Evolutionary conservation across 2,329 filamentous ascomycete genomes (phyloP), one percentile per base, ranked within the genome.

Genomic region (Onygenales sp.): DNA sequence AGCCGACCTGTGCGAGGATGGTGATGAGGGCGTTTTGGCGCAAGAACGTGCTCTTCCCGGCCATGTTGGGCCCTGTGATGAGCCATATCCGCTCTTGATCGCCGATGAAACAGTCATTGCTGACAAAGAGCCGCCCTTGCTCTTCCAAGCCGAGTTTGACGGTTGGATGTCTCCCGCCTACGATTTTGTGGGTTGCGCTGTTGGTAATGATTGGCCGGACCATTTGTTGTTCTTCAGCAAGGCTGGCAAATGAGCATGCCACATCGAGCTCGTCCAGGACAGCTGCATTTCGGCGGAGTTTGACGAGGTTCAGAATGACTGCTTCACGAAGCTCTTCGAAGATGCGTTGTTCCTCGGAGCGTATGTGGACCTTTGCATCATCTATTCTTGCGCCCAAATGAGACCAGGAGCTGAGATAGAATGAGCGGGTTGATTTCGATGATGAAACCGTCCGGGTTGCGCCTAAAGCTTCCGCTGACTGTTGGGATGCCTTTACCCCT

Each of bases 11-110:
- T 1, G 93, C 92, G 11, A 98, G 80, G 57, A 98, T 88, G 0
- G 88, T 90, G 61, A 97, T 94, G 50, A 98, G 78, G 2, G 93
- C 93, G 68, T 95, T 97, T 63, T 98, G 94, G 0, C 93, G 86
- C 4, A 98, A 77, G 65, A 95, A 98, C 0, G 93, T 98, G 67
- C 86, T 92, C 72, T 98, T 98, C 47, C 93, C 93, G 1, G 86
- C 93, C 93, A 98, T 98, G 70, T 98, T 98, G n/a, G 93, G 93
- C 0, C 93, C 82, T 3, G 82, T 85, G 58, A 85, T 83, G 36
- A 85, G 77, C 72, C 80, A 80, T 49, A 84, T 78, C 75, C 61
- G 87, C 80, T 80, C 92, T 74, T 67, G 81, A 62, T 84, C 85
- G n/a, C 87, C 87, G 2, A 96, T 78, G 39, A 87, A 76, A 68